Evolutionary conservation across 1,284 basidiomycete genomes (phyloP), one percentile per base, ranked within the genome.

Genomic region (Albatrellus sp.): DNA sequence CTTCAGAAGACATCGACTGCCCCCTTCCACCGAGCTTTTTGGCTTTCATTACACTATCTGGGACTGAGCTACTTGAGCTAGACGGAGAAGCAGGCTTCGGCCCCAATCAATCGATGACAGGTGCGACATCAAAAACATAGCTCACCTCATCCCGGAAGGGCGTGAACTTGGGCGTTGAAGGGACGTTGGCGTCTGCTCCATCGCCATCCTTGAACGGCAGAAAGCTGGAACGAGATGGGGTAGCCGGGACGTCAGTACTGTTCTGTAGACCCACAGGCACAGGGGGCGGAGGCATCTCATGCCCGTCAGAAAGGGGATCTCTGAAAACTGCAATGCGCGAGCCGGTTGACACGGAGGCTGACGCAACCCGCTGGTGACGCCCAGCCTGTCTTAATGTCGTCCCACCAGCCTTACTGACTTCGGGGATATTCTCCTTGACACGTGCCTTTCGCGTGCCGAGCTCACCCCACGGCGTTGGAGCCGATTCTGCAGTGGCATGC

Each of bases 391-490:
- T 75, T 39, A 86, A 50, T 17, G 70, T 82, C 43, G 80, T 69
- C 9, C 82, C 84, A 2, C 60, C 69, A 42, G 78, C 68, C 63
- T 80, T 81, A 57, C 72, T 73, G 16, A 73, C 70, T 57, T 80
- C 79, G 5, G 72, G 73, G 2, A 75, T 63, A 52, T 87, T 87
- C 63, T 87, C 84, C 53, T 86, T 87, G 48, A 83, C 65, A 42
- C 83, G 72, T 9, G 76, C 69, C 57, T 80, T 80, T 52, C 82
- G 79, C 48, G 81, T 78, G 14, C 81, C 84, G 1, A 87, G 59
- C 47, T 85, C 83, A 17, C 73, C 70, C 71, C 78, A 87, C 5
- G 72, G 62, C 45, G 72, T 70, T 2, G 58, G 55, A 29, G 60
- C 52, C 28, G 59, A 54, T 9, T 49, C 47, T n/a, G 67, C 66